phyloP scores from a whole-genome alignment of 371 early-diverging fungal species.

The Dentiscutata heterogama region DNA sequence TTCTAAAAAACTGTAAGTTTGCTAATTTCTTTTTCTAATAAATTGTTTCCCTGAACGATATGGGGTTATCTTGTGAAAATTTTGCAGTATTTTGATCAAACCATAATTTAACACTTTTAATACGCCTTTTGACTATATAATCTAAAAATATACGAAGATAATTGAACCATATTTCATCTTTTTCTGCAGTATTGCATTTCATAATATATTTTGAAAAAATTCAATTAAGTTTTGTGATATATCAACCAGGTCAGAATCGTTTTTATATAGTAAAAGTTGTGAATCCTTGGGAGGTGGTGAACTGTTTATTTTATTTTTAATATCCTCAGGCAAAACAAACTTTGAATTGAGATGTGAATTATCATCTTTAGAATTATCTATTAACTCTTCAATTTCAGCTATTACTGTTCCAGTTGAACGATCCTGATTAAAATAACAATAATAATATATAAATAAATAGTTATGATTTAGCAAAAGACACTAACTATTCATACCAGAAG shows the following conservation, averaged over 20 bases:
- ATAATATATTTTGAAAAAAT: background rate
- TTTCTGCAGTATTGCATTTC: background rate
- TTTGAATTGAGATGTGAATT: no score
- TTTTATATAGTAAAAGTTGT: background rate
- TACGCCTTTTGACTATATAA: slow-evolving; percentile 18
- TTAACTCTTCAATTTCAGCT: no score
- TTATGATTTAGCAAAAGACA: no score
- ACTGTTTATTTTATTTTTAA: no score
- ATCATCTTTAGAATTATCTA: no score
- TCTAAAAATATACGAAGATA: background rate
- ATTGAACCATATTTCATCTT: background rate
- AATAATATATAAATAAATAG: no score
- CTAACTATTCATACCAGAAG: no score
- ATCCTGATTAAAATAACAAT: no score
- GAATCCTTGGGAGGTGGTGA: background rate
- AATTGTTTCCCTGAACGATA: slow-evolving; percentile 4
- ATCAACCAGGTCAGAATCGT: background rate
- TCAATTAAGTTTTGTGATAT: background rate
- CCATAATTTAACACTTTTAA: slow-evolving; percentile 19
- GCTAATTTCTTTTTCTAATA: slow-evolving; percentile 29
- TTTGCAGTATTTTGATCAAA: background rate
- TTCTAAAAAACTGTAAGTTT: slow-evolving; percentile 15
- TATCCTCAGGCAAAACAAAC: no score
- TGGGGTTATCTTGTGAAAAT: slow-evolving; percentile 33
- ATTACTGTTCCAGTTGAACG: no score